Conservation (phyloP, 78 protist species). For the Mantamonas sphyraenae region DNA sequence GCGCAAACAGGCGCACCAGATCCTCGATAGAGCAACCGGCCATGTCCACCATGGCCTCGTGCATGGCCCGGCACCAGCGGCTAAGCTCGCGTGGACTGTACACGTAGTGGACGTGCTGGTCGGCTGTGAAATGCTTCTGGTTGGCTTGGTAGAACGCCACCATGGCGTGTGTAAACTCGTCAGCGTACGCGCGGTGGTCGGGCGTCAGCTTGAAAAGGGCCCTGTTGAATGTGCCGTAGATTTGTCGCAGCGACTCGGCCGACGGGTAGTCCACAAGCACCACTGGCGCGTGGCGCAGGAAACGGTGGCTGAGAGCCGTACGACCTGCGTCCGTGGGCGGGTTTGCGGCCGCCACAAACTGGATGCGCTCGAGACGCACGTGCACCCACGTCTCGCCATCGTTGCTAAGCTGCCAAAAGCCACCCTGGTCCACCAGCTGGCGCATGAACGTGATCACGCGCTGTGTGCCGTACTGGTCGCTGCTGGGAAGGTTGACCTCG, state of each 20-base stretch:
- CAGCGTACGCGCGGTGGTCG: constrained; percentile 55
- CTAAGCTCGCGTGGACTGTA: constrained; percentile 95
- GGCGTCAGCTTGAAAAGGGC: constrained; percentile 67
- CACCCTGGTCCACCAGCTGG: constrained; percentile 88
- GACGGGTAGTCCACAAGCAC: constrained; percentile 96
- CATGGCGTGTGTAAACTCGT: constrained; percentile 85
- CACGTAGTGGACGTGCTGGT: constrained; percentile 91
- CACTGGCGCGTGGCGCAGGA: constrained; percentile 84
- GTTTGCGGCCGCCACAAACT: constrained; percentile 84
- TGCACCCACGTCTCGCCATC: constrained; percentile 93
- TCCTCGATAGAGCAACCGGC: constrained; percentile 42
- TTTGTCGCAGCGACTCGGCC: constrained; percentile 67
- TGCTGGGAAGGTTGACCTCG: constrained; percentile 90
- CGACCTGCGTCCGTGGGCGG: constrained; percentile 99
- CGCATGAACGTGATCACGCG: constrained; percentile 88
- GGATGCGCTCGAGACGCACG: constrained; percentile 79
- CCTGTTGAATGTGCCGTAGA: constrained; percentile 93
- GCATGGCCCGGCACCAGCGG: constrained; percentile 90
- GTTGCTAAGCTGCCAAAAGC: constrained; percentile 93
- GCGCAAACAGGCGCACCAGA: constrained; percentile 86
- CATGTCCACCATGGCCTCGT: constrained; percentile 42
- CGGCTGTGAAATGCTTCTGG: constrained; percentile 80
- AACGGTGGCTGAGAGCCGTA: constrained; percentile 75
- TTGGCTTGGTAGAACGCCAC: constrained; percentile 75
- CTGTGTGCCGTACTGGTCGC: constrained; percentile 95